phyloP scores from a whole-genome alignment of 2,329 filamentous ascomycete species.

The Alternaria viburni region DNA sequence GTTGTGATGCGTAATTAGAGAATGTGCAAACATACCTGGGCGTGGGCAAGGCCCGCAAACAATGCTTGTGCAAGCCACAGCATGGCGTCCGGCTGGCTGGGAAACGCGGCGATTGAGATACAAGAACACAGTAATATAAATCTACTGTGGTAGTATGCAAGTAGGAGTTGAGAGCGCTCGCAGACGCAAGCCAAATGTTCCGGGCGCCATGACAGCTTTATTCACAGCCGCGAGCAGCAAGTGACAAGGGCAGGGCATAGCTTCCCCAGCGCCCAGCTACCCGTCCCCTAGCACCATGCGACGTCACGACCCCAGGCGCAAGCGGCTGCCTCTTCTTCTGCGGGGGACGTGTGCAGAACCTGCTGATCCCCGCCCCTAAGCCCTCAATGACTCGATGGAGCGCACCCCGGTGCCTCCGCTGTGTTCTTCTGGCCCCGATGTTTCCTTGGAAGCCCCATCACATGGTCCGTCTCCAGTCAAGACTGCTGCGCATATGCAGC shows the following conservation, averaged over 20 bases:
- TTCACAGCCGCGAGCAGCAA: constrained; percentile 7
- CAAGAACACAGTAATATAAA: constrained; percentile 18
- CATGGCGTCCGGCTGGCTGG: constrained; percentile 39
- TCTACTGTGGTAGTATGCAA: constrained; percentile 16
- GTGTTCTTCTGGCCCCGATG: constrained; percentile 7
- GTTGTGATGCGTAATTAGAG: constrained; percentile 14
- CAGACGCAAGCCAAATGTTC: constrained; percentile 1
- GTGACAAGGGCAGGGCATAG: constrained; percentile 7
- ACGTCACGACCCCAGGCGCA: constrained; percentile 15
- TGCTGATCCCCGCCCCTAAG: constrained; percentile 30
- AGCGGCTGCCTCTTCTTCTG: constrained; percentile 19
- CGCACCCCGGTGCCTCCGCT: constrained; percentile 19
- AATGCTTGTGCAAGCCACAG: constrained; percentile 45
- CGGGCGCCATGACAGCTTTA: constrained; percentile 28
- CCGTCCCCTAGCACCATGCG: constrained; percentile 18
- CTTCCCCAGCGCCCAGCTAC: constrained; percentile 22
- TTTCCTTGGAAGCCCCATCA: not conserved
- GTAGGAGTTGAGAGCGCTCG: constrained; percentile 21
- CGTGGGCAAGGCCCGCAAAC: constrained; percentile 38
- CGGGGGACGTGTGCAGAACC: constrained; percentile 19
- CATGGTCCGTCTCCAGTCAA: not conserved
- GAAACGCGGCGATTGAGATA: constrained; percentile 12
- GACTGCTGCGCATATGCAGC: not conserved
- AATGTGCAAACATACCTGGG: constrained; percentile 38
- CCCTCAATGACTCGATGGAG: constrained; percentile 21